Conservation (phyloP, 2,329 filamentous ascomycete genomes). For the Pyricularia sp. region DNA sequence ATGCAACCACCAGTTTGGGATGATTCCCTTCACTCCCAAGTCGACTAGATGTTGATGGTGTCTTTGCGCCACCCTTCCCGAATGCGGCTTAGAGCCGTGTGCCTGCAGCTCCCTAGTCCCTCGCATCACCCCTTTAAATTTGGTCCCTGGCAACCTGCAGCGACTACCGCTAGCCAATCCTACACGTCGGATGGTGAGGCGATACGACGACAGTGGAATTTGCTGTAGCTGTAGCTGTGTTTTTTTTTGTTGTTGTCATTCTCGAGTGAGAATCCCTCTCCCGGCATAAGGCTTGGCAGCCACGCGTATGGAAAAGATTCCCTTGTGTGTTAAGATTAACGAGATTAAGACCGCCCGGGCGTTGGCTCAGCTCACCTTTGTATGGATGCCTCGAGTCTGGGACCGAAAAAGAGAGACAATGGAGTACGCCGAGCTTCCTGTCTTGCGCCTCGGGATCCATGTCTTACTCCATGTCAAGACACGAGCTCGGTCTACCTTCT, state of each 20-base stretch:
- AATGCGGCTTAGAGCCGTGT: not conserved
- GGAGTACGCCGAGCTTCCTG: not conserved
- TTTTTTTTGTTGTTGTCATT: not conserved
- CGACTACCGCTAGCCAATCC: not conserved
- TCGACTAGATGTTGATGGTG: not conserved
- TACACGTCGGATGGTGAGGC: not conserved
- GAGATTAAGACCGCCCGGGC: not conserved
- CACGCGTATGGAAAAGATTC: not conserved
- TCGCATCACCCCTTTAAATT: not conserved
- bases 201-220: not conserved
- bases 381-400: not conserved
- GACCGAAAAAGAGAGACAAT: not conserved
- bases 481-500: not conserved
- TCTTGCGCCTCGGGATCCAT: not conserved
- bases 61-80: not conserved
- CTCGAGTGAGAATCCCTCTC: not conserved
- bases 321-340: not conserved
- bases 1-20: not conserved
- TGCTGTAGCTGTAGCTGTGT: not conserved
- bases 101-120: not conserved
- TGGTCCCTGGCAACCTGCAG: not conserved
- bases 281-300: not conserved
- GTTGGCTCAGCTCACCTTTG: not conserved
- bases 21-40: not conserved
- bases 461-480: not conserved